A percentile compares a stretch with the other conserved stretches of the same genome.
These are phyloP conservation scores for Barnettozyma hawaiiensis DNA, from an alignment of 1,139 yeast species.

Conservation along the genomic window DNA sequence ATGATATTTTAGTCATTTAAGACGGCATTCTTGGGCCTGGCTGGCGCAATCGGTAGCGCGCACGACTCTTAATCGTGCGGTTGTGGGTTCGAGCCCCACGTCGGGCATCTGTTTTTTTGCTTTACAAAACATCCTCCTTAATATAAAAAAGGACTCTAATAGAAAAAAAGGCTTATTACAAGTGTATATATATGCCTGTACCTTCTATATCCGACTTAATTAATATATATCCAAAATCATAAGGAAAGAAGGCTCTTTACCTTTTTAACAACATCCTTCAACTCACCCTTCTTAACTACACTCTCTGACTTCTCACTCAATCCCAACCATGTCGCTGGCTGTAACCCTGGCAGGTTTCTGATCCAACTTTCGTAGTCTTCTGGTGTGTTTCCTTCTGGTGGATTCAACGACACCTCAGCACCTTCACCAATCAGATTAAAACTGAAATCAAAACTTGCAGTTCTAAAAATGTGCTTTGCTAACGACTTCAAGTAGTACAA, in stretches of 20 bases:
- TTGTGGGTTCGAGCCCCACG: conserved; percentile 43
- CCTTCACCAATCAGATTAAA: conserved; percentile 34
- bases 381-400: conserved; percentile 45
- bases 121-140: no score
- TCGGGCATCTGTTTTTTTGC: conserved; percentile 30
- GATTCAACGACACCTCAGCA: conserved; percentile 21
- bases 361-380: conserved; percentile 49
- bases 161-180: no score
- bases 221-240: background rate
- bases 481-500: conserved; percentile 27
- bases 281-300: conserved; percentile 3
- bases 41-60: conserved; percentile 46
- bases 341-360: conserved; percentile 45
- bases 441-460: conserved; percentile 32
- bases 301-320: conserved; percentile 41
- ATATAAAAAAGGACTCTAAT: no score
- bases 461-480: conserved; percentile 30
- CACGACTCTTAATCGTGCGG: conserved; percentile 41
- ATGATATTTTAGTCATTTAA: no score
- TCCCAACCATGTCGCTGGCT: conserved; percentile 63
- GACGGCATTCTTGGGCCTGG: conserved; percentile 30
- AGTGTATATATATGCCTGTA: background rate
- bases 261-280: background rate
- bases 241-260: background rate
- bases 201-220: background rate